Base-by-base conservation (phyloP, 805 yeast genomes). In the Candida vartiovaarae region DNA sequence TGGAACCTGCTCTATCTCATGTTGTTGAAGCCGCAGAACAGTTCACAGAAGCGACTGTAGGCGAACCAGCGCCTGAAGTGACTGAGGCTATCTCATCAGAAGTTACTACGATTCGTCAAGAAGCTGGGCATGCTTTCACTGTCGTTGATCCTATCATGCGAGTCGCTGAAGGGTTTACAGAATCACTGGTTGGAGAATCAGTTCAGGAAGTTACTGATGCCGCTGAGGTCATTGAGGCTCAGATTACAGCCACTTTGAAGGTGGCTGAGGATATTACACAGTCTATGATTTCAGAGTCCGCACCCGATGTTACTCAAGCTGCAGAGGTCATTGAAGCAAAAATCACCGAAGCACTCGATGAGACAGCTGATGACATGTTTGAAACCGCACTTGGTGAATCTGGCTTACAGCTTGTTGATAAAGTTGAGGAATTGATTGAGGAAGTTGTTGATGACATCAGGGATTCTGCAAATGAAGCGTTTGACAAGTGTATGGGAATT, bases 361-460 rank as follows among this genome's bases (percentile, higher is more conserved):
- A 28, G 10, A 39, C 33, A 8, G 41, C 43, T 8, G 44, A 49
- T 27, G 37, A 42, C 6, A 42, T 39, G 42, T 41, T 47, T 33
- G 47, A 50, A n/a, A 43, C 48, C 9, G 49, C 51, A 1, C 36
- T 48, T 5, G 53, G 51, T 29, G 51, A 51, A 24, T 37, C 52
- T 5, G 46, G 42, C 7, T 30, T 36, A 27, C 34, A 34, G 4
- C 20, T 49, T n/a, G 51, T 46, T 31, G 48, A 47, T 5, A 36
- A 46, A 11, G 40, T 44, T 11, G 49, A 45, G 20, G 43, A 42
- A 3, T 28, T 39, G 30, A 37, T 40, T 27, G 43, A 44, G 6
- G 42, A 39, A 2, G 23, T 43, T 27, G 38, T 40, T 27, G 43
- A 44, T 6, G 42, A 39, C 2, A 15, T 43, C 8, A 34, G 38